Percentiles rank a stretch among this genome's conserved stretches.
Evolutionary conservation across 1,284 basidiomycete genomes (phyloP).

Genomic region (Boletus chippewaensis): DNA sequence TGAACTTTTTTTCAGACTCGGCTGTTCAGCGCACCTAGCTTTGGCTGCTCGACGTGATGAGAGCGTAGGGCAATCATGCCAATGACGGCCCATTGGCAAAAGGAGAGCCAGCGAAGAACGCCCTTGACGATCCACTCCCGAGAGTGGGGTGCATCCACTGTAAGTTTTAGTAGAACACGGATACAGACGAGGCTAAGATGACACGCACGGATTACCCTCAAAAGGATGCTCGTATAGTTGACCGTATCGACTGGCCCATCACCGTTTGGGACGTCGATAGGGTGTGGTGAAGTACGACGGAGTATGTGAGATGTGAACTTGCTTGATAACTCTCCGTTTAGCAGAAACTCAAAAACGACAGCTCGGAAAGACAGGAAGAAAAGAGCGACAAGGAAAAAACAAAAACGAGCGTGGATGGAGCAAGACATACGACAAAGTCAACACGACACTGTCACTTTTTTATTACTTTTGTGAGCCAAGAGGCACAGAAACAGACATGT

Average conservation of each 20-base stretch:
- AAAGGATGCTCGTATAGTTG: slow-evolving; percentile 1
- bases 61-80: neutral
- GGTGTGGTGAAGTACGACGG: neutral
- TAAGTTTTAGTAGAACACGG: neutral
- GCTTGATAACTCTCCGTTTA: neutral
- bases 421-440: neutral
- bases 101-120: slow-evolving; percentile 7
- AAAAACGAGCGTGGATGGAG: slow-evolving; percentile 5
- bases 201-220: slow-evolving; percentile 18
- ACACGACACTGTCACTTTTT: no score
- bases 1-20: neutral
- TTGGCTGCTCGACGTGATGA: neutral
- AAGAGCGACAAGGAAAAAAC: slow-evolving; percentile 21
- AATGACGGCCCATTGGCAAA: slow-evolving; percentile 11
- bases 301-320: no score
- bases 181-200: neutral
- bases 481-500: no score
- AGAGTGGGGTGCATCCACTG: slow-evolving; percentile 19
- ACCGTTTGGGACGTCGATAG: neutral
- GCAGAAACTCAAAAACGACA: slow-evolving; percentile 13
- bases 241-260: neutral
- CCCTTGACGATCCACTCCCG: slow-evolving; percentile 18
- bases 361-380: slow-evolving; percentile 8
- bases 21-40: neutral
- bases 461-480: no score